Conservation (phyloP, 257 asterid species). For the Thymus mandschuricus region DNA sequence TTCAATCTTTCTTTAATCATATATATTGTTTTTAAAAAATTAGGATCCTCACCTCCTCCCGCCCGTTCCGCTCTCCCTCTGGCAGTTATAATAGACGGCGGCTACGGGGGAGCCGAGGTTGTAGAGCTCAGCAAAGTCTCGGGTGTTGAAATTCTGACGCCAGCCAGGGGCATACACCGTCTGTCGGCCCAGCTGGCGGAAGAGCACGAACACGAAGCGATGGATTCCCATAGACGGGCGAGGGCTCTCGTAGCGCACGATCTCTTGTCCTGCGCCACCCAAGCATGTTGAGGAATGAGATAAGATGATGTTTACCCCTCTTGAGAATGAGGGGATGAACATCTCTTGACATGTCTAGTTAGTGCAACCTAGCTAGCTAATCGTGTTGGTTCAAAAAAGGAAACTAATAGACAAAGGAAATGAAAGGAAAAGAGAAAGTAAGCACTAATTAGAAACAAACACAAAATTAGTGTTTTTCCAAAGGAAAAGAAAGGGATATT, state of each 20-base stretch:
- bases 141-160: constrained; percentile 65
- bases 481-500: background rate
- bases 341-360: background rate
- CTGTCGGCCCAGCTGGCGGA: constrained; percentile 59
- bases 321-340: too few relatives aligned
- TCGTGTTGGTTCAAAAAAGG: constrained; percentile 35
- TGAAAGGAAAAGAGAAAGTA: background rate
- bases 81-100: constrained; percentile 54
- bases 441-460: background rate
- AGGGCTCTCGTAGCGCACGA: constrained; percentile 64
- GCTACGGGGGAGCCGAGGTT: constrained; percentile 67
- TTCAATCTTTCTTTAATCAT: too few relatives aligned
- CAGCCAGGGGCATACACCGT: constrained; percentile 59
- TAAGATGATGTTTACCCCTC: background rate
- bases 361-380: background rate
- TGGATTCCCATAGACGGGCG: constrained; percentile 70
- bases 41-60: constrained; percentile 38
- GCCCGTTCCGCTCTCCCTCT: constrained; percentile 57
- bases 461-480: background rate
- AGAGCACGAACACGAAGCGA: constrained; percentile 49
- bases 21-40: too few relatives aligned
- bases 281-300: too few relatives aligned
- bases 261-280: constrained; percentile 51
- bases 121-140: constrained; percentile 59
- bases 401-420: background rate